Conservation (phyloP, 164 flowering plant genomes). For the Malania oleifera region DNA sequence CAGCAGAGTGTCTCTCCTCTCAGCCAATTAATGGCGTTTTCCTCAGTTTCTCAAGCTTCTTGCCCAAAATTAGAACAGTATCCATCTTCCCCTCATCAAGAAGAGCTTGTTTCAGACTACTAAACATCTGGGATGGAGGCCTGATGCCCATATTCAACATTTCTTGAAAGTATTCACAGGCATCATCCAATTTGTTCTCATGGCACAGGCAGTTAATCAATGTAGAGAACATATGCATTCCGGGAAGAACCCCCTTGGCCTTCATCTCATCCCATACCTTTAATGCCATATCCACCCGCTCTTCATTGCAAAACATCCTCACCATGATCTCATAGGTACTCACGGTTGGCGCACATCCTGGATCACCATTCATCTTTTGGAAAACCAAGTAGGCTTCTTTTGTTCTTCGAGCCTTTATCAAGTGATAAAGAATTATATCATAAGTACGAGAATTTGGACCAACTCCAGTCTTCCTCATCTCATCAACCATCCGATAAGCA, state of each 20-base stretch:
- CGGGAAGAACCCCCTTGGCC: constrained; percentile 66
- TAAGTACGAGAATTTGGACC: constrained; percentile 75
- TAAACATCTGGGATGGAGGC: constrained; percentile 63
- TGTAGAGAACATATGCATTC: constrained; percentile 73
- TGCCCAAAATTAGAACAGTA: constrained; percentile 32
- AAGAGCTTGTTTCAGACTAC: constrained; percentile 61
- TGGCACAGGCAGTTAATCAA: constrained; percentile 57
- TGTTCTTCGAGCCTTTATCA: constrained; percentile 40
- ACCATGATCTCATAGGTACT: constrained; percentile 66
- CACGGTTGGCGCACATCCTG: constrained; percentile 53
- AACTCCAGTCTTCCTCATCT: constrained; percentile 58
- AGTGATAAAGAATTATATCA: constrained; percentile 71
- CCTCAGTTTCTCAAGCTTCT: constrained; percentile 53
- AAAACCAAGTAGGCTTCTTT: constrained; percentile 57
- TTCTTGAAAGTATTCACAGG: constrained; percentile 63
- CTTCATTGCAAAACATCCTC: constrained; percentile 70
- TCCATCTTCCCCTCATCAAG: constrained; percentile 61
- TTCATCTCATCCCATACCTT: constrained; percentile 70
- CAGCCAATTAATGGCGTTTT: constrained; percentile 38
- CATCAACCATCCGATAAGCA: constrained; percentile 49
- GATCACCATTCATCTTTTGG: constrained; percentile 44
- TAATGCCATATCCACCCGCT: constrained; percentile 51
- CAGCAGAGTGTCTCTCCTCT: no score
- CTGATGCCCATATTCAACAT: constrained; percentile 83
- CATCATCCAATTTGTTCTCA: constrained; percentile 61